A percentile compares a stretch with the other conserved stretches of the same genome.
These are phyloP conservation scores for Alternaria hordeiaustralica DNA, from an alignment of 2,329 filamentous ascomycete species.

Conservation along the genomic window DNA sequence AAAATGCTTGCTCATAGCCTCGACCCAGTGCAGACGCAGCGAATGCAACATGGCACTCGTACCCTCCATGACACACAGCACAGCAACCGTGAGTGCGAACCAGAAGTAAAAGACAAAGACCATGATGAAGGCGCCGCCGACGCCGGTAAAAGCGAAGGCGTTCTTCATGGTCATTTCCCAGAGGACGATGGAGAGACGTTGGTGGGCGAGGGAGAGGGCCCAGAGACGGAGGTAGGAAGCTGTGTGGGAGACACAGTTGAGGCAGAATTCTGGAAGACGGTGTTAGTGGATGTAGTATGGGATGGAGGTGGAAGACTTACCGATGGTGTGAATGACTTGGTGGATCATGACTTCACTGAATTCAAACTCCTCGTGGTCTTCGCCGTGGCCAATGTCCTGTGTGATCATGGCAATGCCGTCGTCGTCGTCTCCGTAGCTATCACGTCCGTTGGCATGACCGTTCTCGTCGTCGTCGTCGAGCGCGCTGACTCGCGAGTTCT, in stretches of 20 bases:
- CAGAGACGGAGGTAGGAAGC: slow-evolving; percentile 98
- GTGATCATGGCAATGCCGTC: slow-evolving; percentile 89
- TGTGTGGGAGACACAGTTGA: slow-evolving; percentile 98
- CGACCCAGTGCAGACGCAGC: slow-evolving; percentile 91
- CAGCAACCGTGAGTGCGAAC: slow-evolving; percentile 82
- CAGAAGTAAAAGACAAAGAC: slow-evolving; percentile 85
- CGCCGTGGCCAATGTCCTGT: slow-evolving; percentile 73
- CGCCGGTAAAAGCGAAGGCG: slow-evolving; percentile 71
- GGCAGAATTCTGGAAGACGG: slow-evolving; percentile 79
- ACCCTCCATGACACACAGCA: slow-evolving; percentile 93
- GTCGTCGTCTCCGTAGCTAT: slow-evolving; percentile 75
- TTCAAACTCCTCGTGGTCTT: slow-evolving; percentile 95
- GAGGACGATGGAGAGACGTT: slow-evolving; percentile 93
- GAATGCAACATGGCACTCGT: slow-evolving; percentile 96
- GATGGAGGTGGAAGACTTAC: slow-evolving; percentile 59
- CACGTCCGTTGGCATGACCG: slow-evolving; percentile 63
- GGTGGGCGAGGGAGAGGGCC: slow-evolving; percentile 95
- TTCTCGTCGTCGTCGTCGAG: slow-evolving; percentile 86
- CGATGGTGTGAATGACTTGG: slow-evolving; percentile 97
- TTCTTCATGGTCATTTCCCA: slow-evolving; percentile 94
- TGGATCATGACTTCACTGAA: slow-evolving; percentile 98
- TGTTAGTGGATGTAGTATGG: slow-evolving; percentile 25
- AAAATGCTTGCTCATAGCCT: slow-evolving; percentile 97
- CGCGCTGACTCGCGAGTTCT: slow-evolving; percentile 85
- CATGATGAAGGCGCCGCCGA: slow-evolving; percentile 77